These are phyloP conservation scores for Phellopilus nigrolimitatus DNA, from an alignment of 1,284 basidiomycete species.

Conservation along the genomic window DNA sequence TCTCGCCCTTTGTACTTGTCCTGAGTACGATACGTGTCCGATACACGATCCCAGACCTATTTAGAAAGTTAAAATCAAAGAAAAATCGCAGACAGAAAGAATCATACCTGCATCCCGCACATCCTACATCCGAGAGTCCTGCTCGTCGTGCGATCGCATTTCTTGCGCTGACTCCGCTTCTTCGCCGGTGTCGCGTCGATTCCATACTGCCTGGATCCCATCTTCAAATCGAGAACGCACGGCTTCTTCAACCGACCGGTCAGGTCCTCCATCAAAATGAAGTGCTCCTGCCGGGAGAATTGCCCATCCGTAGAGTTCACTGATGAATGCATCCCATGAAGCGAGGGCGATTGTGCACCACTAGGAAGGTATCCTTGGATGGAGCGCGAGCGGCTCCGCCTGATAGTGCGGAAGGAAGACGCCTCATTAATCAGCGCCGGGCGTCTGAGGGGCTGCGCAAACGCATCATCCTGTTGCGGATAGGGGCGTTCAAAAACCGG, in stretches of 20 bases:
- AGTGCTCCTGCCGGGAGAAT: constrained; percentile 85
- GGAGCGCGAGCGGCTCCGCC: constrained; percentile 55
- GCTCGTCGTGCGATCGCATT: constrained; percentile 95
- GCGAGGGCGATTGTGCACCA: constrained; percentile 15
- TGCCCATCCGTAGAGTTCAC: constrained; percentile 10
- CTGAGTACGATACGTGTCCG: constrained; percentile 83
- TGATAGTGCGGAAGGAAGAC: constrained; percentile 31
- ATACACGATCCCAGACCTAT: constrained; percentile 86
- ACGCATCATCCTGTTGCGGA: constrained; percentile 26
- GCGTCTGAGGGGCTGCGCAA: constrained; percentile 25
- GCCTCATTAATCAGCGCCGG: neutral
- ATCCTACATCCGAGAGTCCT: constrained; percentile 87
- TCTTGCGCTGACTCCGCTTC: constrained; percentile 97
- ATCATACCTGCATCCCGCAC: constrained; percentile 96
- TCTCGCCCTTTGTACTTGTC: constrained; percentile 97
- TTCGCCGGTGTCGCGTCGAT: constrained; percentile 91
- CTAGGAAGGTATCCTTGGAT: constrained; percentile 27
- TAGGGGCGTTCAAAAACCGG: constrained; percentile 46
- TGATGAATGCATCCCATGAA: constrained; percentile 17
- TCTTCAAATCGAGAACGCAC: constrained; percentile 97
- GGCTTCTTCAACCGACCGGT: constrained; percentile 92
- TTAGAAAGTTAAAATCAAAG: constrained; percentile 10
- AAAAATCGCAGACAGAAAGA: constrained; percentile 11
- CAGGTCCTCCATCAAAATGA: constrained; percentile 98
- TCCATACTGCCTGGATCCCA: constrained; percentile 98